Percentiles rank a stretch among this genome's conserved stretches.
These are phyloP conservation scores for Martiniozyma asiatica DNA, from an alignment of 1,139 yeast genomes.

Conservation along the genomic window DNA sequence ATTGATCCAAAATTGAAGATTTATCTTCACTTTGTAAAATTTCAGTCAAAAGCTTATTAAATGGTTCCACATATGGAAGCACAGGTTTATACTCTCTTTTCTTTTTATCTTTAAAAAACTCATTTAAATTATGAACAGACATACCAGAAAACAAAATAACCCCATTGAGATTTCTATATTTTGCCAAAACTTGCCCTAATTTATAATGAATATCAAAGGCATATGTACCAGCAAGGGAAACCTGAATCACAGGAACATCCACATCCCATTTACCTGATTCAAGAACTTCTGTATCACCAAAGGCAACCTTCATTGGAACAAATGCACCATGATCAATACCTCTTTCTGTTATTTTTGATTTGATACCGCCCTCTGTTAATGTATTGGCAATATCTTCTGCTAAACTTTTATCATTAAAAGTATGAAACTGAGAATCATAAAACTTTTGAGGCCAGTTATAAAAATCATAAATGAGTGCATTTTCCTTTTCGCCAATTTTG, in stretches of 20 bases:
- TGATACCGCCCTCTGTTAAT: conserved; percentile 28
- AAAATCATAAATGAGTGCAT: conserved; percentile 54
- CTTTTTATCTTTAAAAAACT: conserved; percentile 25
- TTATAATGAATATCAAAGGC: conserved; percentile 38
- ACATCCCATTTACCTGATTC: conserved; percentile 26
- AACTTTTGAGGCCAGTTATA: conserved; percentile 55
- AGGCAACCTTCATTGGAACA: conserved; percentile 70
- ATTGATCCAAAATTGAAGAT: conserved; percentile 18
- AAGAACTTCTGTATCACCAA: conserved; percentile 29
- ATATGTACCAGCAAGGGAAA: conserved; percentile 41
- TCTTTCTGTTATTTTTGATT: conserved; percentile 33
- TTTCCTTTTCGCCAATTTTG: conserved; percentile 20
- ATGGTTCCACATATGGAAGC: conserved; percentile 33
- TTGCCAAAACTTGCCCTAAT: conserved; percentile 43
- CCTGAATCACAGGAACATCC: conserved; percentile 52
- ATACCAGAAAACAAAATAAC: conserved; percentile 57
- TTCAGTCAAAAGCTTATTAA: conserved; percentile 32
- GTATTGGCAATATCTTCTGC: conserved; percentile 33
- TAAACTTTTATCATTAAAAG: conserved; percentile 30
- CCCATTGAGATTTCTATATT: conserved; percentile 41
- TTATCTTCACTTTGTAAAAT: conserved; percentile 21
- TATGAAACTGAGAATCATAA: conserved; percentile 52
- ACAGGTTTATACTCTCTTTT: conserved; percentile 16
- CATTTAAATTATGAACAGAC: conserved; percentile 66
- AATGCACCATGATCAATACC: conserved; percentile 79